Conservation (phyloP, 2,329 filamentous ascomycete genomes). For the Colletotrichum liriopes region DNA sequence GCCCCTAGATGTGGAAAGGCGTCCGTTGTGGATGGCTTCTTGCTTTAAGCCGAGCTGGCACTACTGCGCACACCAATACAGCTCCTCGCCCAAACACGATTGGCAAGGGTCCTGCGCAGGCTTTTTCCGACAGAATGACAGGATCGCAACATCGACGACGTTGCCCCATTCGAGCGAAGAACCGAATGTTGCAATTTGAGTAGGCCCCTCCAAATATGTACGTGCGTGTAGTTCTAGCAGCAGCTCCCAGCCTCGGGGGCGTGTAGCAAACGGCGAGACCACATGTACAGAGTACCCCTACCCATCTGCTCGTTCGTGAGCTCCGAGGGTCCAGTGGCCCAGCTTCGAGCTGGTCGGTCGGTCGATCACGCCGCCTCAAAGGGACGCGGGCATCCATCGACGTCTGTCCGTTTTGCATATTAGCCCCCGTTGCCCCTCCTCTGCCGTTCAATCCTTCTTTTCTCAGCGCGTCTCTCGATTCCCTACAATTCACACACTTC, state of each 20-base stretch:
- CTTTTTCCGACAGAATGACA: constrained; percentile 37
- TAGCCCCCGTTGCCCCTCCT: constrained; percentile 39
- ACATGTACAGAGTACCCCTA: constrained; percentile 23
- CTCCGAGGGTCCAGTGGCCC: constrained; percentile 30
- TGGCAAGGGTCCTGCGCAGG: constrained; percentile 31
- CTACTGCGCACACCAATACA: constrained; percentile 12
- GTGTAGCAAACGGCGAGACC: constrained; percentile 14
- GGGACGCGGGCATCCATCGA: constrained; percentile 20
- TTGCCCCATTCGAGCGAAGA: constrained; percentile 40
- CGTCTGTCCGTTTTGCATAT: constrained; percentile 38
- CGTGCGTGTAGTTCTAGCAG: constrained; percentile 1
- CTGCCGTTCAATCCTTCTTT: neutral
- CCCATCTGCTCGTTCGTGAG: constrained; percentile 28
- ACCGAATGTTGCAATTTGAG: constrained; percentile 42
- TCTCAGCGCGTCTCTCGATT: constrained; percentile 24
- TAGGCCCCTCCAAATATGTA: constrained; percentile 27
- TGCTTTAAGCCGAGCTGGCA: constrained; percentile 36
- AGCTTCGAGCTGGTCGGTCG: constrained; percentile 27
- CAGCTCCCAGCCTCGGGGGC: constrained; percentile 11
- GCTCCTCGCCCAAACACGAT: constrained; percentile 5
- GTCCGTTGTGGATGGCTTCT: constrained; percentile 40
- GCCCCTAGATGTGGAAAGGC: constrained; percentile 40
- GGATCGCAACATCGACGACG: constrained; percentile 36
- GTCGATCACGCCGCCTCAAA: constrained; percentile 32
- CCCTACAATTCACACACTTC: constrained; percentile 16